Conservation (phyloP, 495 filamentous ascomycete genomes). For the Neurospora intermedia region DNA sequence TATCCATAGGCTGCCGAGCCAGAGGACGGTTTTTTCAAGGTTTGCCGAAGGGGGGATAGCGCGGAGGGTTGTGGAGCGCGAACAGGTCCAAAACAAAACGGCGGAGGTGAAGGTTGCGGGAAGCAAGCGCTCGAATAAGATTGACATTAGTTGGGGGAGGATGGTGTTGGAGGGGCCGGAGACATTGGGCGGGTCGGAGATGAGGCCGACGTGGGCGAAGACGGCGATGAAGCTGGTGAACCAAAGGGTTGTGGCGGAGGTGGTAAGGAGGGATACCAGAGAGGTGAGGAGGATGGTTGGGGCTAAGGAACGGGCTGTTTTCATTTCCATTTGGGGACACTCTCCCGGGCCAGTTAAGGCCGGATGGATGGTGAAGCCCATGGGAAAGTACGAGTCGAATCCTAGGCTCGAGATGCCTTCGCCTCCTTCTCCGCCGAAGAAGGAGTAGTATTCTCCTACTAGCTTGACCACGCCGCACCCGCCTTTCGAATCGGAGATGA, state of each 20-base stretch:
- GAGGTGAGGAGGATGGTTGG: conserved; percentile 57
- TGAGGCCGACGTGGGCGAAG: conserved; percentile 69
- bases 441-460: conserved; percentile 56
- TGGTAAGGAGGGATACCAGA: conserved; percentile 57
- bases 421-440: conserved; percentile 42
- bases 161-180: conserved; percentile 29
- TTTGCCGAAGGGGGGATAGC: conserved; percentile 52
- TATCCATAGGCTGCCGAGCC: conserved; percentile 63
- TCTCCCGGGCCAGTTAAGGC: background rate
- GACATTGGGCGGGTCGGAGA: conserved; percentile 56
- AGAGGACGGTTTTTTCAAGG: conserved; percentile 65
- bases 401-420: conserved; percentile 51
- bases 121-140: conserved; percentile 58
- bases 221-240: conserved; percentile 58
- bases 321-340: background rate
- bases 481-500: conserved; percentile 55
- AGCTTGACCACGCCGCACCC: conserved; percentile 54
- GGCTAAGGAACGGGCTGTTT: conserved; percentile 30
- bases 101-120: conserved; percentile 67
- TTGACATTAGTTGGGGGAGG: conserved; percentile 47
- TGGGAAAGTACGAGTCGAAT: conserved; percentile 71
- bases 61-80: conserved; percentile 34
- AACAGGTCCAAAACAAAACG: conserved; percentile 57
- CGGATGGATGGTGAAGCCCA: conserved; percentile 54
- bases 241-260: conserved; percentile 59